Base-by-base conservation (phyloP, 441 rosid genomes). In the Populus hybrid region DNA sequence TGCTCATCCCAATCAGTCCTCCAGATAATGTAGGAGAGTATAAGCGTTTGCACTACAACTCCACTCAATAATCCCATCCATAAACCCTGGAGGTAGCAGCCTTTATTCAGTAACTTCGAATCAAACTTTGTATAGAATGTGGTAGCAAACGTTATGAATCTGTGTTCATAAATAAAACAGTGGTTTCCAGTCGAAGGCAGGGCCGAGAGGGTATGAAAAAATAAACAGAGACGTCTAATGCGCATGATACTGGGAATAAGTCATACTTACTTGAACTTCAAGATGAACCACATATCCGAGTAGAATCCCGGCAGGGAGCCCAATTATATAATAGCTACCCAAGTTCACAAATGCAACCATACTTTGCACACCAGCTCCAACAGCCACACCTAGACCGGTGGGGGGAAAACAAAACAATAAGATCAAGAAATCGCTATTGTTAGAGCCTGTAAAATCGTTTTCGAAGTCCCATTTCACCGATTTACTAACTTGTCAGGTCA, bases 41-140 rank as follows among this genome's bases (percentile, higher is more conserved):
- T 61, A 18, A 81, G 6, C 7, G 88, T 82, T 71, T 92, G 96
- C 63, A 81, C 10, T 0, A 77, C 80, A 10, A 87, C 83, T 21
- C 96, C 94, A 24, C 79, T 64, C 36, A 89, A 24, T 87, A 92
- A 77, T 75, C 96, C 94, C 46, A 87, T 82, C 96, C 96, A 92
- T 21, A 87, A 57, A 36, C 92, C 95, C 92, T 89, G 54, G 50
- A 82, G 20, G 5, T 20, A 26, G 34, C 34, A 32, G 6, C 34
- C 6, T 32, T 32, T 32, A 32, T 32, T 32, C 34, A 32, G 34
- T 32, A 32, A 32, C 34, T 32, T 32, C 34, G 34, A 32, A 32
- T 5, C 34, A 32, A 32, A 32, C 0, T 5, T 32, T 32, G 6
- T 32, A 32, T 32, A 32, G 34, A 32, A 32, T 32, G 34, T 5